Percentiles rank a stretch among this genome's conserved stretches.
Conservation (phyloP, 129 eudicot genomes). For the Mikania micrantha region DNA sequence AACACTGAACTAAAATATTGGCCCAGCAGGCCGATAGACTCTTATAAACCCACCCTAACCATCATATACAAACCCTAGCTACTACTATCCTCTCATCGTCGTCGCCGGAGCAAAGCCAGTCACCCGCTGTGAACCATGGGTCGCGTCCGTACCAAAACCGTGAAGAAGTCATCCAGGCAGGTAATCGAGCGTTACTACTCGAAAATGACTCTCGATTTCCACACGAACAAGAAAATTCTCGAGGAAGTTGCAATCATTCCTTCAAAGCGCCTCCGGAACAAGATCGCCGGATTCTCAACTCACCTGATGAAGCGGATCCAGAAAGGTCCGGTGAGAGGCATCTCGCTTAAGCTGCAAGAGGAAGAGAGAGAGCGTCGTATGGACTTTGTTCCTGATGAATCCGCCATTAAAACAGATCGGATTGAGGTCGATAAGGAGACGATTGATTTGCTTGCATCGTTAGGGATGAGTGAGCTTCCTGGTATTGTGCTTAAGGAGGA, state of each 20-base stretch:
- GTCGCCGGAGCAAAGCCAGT: not conserved
- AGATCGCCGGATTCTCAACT: constrained; percentile 4
- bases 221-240: not conserved
- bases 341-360: not conserved
- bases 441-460: not conserved
- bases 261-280: not conserved
- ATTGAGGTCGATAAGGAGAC: constrained; percentile 11
- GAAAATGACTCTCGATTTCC: constrained; percentile 1
- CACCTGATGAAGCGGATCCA: constrained; percentile 7
- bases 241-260: constrained; percentile 1
- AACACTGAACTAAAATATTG: not conserved
- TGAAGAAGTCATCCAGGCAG: not conserved
- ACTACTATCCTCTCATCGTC: not conserved
- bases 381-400: constrained; percentile 5
- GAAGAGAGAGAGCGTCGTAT: constrained; percentile 2
- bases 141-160: constrained; percentile 3
- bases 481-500: constrained; percentile 3
- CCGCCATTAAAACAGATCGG: not conserved
- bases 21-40: not conserved
- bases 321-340: constrained; percentile 5
- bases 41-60: not conserved
- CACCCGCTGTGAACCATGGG: not conserved
- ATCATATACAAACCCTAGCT: not conserved
- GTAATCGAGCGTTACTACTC: constrained; percentile 4
- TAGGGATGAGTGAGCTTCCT: constrained; percentile 2